Base-by-base conservation (phyloP, 768 basidiomycete species). In the Austroboletus eburneus region DNA sequence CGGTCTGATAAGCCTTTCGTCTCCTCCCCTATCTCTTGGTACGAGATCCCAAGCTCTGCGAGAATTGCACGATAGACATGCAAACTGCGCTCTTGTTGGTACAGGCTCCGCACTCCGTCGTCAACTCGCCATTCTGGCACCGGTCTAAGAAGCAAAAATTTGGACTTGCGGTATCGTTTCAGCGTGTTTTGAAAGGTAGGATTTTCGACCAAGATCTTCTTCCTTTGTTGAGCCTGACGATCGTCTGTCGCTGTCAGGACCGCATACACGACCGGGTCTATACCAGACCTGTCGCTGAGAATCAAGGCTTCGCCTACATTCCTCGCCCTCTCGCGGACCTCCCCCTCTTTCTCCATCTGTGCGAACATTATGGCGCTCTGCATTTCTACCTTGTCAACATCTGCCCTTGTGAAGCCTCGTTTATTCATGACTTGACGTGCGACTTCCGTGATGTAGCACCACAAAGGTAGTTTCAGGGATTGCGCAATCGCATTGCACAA, bases 231-330 rank as follows among this genome's bases (percentile, higher is more conserved):
- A 5, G 66, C 73, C 37, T 75, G 72, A 42, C 59, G 63, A 2
- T 59, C 67, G 41, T 66, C 67, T 9, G 56, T 45, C 2, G 75
- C 69, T 23, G 70, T 76, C 48, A 83, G 63, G 30, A 75, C 62
- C 1, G 79, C 80, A 50, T 86, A 86, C 1, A 82, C 77, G 44
- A 85, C 63, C 7, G 83, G 74, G 61, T 86, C 85, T 3, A 84
- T 58, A 0, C 78, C 80, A 13, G 83, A 85, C 52, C 85, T 68
- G 57, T 86, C 84, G 58, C 77, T 80, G 17, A 85, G 65, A 30
- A 78, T 61, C 21, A 78, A 55, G 22, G 48, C 29, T 18, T 56
- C 51, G 32, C 45, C 50, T 23, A 52, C 45, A 25, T 56, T 55
- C 42, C 34, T 48, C 29, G 42, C 42, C 36, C 45, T 43, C 42